Conservation (phyloP, 2,329 filamentous ascomycete species). For the Diaporthe amygdali region DNA sequence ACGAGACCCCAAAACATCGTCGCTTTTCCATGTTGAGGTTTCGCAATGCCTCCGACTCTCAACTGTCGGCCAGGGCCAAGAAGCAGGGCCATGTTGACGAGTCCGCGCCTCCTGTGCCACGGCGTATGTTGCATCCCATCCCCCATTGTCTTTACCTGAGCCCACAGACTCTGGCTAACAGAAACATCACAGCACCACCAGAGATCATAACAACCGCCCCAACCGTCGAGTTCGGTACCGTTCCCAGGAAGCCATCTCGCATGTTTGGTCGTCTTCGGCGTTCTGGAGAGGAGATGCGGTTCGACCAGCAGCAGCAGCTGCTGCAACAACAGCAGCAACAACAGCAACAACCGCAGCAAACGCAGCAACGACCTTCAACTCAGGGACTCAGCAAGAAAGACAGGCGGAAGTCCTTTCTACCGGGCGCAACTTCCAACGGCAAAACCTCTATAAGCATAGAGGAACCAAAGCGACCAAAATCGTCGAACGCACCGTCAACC, state of each 20-base stretch:
- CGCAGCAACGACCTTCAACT: slow-evolving; percentile 29
- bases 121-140: slow-evolving; percentile 48
- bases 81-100: slow-evolving; percentile 62
- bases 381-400: slow-evolving; percentile 43
- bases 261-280: slow-evolving; percentile 58
- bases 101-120: slow-evolving; percentile 60
- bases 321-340: slow-evolving; percentile 33
- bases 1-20: slow-evolving; percentile 60
- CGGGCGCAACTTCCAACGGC: slow-evolving; percentile 41
- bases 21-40: slow-evolving; percentile 79
- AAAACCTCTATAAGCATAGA: slow-evolving; percentile 63
- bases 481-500: slow-evolving; percentile 46
- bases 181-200: slow-evolving; percentile 51
- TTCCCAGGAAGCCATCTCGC: slow-evolving; percentile 61
- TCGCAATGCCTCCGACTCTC: slow-evolving; percentile 91
- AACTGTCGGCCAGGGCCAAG: slow-evolving; percentile 78
- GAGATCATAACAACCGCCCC: slow-evolving; percentile 93
- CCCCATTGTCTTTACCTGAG: not conserved
- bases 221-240: slow-evolving; percentile 65
- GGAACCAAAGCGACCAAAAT: slow-evolving; percentile 58
- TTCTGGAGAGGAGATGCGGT: slow-evolving; percentile 53
- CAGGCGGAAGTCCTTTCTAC: slow-evolving; percentile 45
- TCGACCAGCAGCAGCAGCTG: slow-evolving; percentile 33
- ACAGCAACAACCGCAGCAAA: slow-evolving; percentile 20
- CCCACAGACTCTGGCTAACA: slow-evolving; percentile 28